phyloP scores from a whole-genome alignment of 208 protist species.

The Tetramitus jugosus region DNA sequence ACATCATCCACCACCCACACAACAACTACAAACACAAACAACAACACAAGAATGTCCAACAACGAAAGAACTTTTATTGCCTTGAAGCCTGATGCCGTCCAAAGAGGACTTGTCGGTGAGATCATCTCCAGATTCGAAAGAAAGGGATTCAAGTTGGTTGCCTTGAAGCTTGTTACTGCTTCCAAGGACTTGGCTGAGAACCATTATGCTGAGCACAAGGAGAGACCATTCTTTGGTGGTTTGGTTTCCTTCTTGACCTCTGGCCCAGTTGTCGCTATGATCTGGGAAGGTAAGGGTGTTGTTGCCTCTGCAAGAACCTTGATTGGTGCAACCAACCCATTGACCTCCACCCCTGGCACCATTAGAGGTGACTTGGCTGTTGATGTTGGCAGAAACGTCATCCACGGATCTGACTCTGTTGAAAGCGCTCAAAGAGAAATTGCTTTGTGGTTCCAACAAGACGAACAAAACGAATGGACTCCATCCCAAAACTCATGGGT shows the following conservation, averaged over 20 bases:
- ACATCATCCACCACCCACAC: too few species aligned
- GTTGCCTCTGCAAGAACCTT: constrained; percentile 81
- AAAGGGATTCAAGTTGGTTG: constrained; percentile 58
- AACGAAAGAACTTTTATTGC: constrained; percentile 23
- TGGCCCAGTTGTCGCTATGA: constrained; percentile 92
- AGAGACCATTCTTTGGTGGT: constrained; percentile 81
- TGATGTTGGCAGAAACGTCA: constrained; percentile 88
- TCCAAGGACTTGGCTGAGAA: constrained; percentile 64
- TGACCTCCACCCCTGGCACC: constrained; percentile 79
- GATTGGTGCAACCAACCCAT: constrained; percentile 89
- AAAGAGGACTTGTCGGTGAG: constrained; percentile 44
- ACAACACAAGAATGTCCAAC: too few species aligned
- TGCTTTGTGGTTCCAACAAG: constrained; percentile 85
- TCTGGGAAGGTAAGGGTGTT: constrained; percentile 90
- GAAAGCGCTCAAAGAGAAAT: constrained; percentile 88
- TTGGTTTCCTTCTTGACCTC: constrained; percentile 87
- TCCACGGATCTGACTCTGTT: constrained; percentile 88
- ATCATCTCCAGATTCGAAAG: constrained; percentile 28
- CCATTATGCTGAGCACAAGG: constrained; percentile 65
- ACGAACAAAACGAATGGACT: constrained; percentile 70
- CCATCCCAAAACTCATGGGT: constrained; percentile 62
- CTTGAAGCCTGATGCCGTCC: constrained; percentile 31
- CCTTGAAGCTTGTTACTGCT: constrained; percentile 76
- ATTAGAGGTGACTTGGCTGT: constrained; percentile 91
- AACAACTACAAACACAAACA: too few species aligned